Conservation (phyloP, 345 rosid genomes). For the Eutrema heterophyllum region DNA sequence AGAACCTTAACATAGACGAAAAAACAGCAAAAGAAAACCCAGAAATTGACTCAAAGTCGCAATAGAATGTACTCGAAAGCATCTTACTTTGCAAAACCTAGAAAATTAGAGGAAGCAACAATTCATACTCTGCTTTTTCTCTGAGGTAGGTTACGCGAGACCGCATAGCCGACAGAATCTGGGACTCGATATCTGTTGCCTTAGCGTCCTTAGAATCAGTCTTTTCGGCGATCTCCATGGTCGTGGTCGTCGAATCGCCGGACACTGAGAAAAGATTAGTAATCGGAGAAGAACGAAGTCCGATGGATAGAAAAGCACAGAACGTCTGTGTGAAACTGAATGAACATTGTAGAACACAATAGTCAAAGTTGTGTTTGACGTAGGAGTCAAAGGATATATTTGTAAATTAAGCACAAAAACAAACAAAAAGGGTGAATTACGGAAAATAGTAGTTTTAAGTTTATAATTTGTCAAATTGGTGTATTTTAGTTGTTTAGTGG, state of each 20-base stretch:
- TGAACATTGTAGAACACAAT: too few species aligned
- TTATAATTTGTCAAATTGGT: too few species aligned
- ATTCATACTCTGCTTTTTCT: slow-evolving; percentile 59
- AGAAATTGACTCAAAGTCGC: too few species aligned
- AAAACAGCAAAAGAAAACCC: too few species aligned
- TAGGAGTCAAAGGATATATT: too few species aligned
- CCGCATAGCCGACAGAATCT: slow-evolving; percentile 57
- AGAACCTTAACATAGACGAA: too few species aligned
- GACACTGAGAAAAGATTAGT: not conserved
- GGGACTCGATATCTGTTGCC: slow-evolving; percentile 44
- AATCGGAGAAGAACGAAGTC: not conserved
- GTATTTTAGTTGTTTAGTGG: too few species aligned
- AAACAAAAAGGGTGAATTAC: too few species aligned
- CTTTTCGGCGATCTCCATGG: slow-evolving; percentile 5
- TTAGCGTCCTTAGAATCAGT: slow-evolving; percentile 8
- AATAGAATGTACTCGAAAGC: not conserved
- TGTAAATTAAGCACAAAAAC: too few species aligned
- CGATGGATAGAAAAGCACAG: not conserved
- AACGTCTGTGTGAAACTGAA: not conserved
- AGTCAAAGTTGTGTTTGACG: not conserved
- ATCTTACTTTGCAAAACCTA: not conserved
- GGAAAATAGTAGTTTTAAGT: too few species aligned
- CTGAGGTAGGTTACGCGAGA: slow-evolving; percentile 65
- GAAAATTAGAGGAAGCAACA: not conserved
- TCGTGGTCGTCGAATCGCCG: slow-evolving; percentile 27